Conservation (phyloP, 306 rosid genomes). For the Glycine latifolia region DNA sequence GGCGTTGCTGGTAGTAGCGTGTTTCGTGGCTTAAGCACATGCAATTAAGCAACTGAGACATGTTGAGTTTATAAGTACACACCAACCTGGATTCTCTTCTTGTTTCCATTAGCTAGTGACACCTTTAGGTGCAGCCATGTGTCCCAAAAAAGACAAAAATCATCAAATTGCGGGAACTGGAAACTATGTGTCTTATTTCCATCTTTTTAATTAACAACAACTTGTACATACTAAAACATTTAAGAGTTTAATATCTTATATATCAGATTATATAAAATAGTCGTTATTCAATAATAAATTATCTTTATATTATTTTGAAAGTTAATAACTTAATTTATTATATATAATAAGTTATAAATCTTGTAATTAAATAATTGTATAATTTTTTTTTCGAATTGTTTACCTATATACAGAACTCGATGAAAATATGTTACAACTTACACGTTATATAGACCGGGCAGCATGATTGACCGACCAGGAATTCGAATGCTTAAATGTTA, state of each 20-base stretch:
- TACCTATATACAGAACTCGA: neutral
- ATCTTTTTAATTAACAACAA: neutral
- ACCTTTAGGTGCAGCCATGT: slow-evolving; percentile 28
- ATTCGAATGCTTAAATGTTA: no score
- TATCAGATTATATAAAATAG: no score
- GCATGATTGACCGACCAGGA: neutral
- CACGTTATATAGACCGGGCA: neutral
- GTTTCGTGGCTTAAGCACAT: slow-evolving; percentile 74
- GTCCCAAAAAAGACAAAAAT: slow-evolving; percentile 40
- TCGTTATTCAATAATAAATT: no score
- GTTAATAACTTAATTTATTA: no score
- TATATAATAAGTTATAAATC: no score
- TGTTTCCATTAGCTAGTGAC: slow-evolving; percentile 45
- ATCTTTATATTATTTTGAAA: no score
- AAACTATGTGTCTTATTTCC: neutral
- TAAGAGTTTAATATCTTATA: no score
- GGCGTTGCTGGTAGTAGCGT: slow-evolving; percentile 54
- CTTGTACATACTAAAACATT: no score
- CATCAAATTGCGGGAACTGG: neutral
- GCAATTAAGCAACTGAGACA: slow-evolving; percentile 42
- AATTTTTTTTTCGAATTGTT: neutral
- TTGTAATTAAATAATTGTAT: no score
- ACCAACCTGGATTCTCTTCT: slow-evolving; percentile 40
- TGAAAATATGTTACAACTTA: neutral
- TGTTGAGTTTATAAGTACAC: slow-evolving; percentile 28